Conservation (phyloP, 139 green algal genomes). For the Dunaliella primolecta region DNA sequence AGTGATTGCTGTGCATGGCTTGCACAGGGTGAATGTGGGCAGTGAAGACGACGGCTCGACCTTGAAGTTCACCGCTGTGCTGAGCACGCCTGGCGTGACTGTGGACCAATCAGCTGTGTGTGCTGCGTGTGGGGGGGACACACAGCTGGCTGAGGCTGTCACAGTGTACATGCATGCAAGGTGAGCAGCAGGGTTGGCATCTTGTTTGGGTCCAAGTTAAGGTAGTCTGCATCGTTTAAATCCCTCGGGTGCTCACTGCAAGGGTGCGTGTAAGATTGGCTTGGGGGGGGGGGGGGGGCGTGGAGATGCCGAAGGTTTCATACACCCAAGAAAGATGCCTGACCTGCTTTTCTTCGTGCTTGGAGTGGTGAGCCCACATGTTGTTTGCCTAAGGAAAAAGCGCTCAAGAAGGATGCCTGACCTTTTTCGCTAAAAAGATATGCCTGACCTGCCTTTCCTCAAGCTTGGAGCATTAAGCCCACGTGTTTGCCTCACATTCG, state of each 20-base stretch:
- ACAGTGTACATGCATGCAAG: conserved; percentile 17
- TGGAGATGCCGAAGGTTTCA: not conserved
- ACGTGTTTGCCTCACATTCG: not conserved
- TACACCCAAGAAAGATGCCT: no score
- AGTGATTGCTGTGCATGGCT: no score
- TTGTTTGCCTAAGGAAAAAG: no score
- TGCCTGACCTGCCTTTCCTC: no score
- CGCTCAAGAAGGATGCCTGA: no score
- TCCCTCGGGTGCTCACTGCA: not conserved
- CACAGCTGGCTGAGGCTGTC: conserved; percentile 37
- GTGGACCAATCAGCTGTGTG: not conserved
- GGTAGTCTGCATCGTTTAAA: not conserved
- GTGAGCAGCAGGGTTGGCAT: not conserved
- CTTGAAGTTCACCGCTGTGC: conserved; percentile 31
- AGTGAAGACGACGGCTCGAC: not conserved
- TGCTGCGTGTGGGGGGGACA: conserved; percentile 10
- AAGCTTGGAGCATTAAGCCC: not conserved
- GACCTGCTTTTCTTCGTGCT: no score
- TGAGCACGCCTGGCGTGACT: conserved; percentile 23
- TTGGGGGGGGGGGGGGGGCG: not conserved
- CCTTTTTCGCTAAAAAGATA: no score
- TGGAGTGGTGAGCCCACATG: not conserved
- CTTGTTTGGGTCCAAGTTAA: not conserved
- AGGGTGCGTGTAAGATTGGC: not conserved
- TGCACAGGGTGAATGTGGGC: conserved; percentile 4